Conservation (phyloP, 202 grass and related monocot species). For the Panicum hallii region DNA sequence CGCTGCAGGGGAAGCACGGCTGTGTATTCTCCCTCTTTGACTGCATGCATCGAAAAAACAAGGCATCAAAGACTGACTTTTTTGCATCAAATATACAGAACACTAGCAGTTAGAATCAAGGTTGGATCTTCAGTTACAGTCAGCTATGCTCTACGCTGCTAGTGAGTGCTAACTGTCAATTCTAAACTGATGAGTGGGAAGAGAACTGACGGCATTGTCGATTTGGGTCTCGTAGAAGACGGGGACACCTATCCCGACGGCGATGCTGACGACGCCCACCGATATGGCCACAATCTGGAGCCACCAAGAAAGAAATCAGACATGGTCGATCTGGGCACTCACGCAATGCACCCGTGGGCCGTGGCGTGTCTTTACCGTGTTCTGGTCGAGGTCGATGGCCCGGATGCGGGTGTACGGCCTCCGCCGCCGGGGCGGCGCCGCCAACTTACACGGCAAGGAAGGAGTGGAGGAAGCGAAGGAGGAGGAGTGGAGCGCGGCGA, state of each 20-base stretch:
- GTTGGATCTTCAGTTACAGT: neutral
- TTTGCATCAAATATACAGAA: neutral
- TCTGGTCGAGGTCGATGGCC: constrained; percentile 89
- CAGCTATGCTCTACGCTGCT: neutral
- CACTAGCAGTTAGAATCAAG: neutral
- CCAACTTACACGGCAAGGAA: constrained; percentile 39
- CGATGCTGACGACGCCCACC: constrained; percentile 87
- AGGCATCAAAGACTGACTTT: neutral
- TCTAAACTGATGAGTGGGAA: neutral
- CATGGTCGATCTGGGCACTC: too few species aligned
- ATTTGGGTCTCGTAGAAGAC: constrained; percentile 96
- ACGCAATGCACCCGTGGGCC: too few species aligned
- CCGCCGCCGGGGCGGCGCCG: constrained; percentile 34
- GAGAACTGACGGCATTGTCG: constrained; percentile 80
- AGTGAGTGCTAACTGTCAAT: too few species aligned
- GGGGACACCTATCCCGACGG: constrained; percentile 85
- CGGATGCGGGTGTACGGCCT: constrained; percentile 59
- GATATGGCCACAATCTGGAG: constrained; percentile 79
- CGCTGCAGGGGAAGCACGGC: constrained; percentile 94
- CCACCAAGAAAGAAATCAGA: constrained; percentile 25
- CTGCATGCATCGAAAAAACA: constrained; percentile 45
- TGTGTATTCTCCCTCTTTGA: constrained; percentile 93
- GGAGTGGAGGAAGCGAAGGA: constrained; percentile 47
- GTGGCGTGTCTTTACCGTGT: constrained; percentile 54
- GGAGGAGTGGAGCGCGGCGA: constrained; percentile 53